These are phyloP conservation scores for Linum trigynum DNA, from an alignment of 345 rosid genomes.

Conservation along the genomic window DNA sequence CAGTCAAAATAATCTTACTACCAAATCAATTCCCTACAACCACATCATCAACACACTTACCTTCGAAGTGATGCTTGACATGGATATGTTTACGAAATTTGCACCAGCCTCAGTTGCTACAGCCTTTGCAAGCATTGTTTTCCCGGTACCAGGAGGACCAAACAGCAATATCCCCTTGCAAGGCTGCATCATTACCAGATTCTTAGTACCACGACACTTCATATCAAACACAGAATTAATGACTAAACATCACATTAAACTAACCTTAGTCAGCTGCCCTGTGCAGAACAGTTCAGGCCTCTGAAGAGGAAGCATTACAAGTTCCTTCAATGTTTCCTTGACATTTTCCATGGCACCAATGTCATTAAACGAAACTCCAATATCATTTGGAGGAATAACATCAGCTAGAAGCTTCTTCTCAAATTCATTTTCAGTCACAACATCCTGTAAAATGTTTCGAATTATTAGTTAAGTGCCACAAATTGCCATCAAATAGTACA, in stretches of 20 bases:
- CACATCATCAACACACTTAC: conserved; percentile 22
- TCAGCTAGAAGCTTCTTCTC: conserved; percentile 94
- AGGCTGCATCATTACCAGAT: conserved; percentile 43
- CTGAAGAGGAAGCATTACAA: conserved; percentile 99
- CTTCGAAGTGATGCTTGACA: conserved; percentile 99
- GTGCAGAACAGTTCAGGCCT: conserved; percentile 96
- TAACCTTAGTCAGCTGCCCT: conserved; percentile 96
- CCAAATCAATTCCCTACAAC: neutral
- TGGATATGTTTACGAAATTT: conserved; percentile 96
- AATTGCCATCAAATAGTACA: neutral
- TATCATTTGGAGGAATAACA: conserved; percentile 96
- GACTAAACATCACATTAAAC: neutral
- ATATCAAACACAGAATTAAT: no score
- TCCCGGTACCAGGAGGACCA: conserved; percentile 99
- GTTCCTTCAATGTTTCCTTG: conserved; percentile 94
- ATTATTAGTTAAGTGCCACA: neutral
- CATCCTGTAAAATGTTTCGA: conserved; percentile 50
- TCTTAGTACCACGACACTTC: neutral
- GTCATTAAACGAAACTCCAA: conserved; percentile 93
- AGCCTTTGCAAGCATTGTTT: conserved; percentile 99
- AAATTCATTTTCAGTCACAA: conserved; percentile 92
- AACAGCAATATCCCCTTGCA: conserved; percentile 94
- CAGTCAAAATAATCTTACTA: conserved; percentile 5
- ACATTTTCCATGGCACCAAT: conserved; percentile 97
- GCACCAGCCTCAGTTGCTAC: conserved; percentile 99